phyloP scores from a whole-genome alignment of 805 yeast species.

The Teunomyces funiuensis region DNA sequence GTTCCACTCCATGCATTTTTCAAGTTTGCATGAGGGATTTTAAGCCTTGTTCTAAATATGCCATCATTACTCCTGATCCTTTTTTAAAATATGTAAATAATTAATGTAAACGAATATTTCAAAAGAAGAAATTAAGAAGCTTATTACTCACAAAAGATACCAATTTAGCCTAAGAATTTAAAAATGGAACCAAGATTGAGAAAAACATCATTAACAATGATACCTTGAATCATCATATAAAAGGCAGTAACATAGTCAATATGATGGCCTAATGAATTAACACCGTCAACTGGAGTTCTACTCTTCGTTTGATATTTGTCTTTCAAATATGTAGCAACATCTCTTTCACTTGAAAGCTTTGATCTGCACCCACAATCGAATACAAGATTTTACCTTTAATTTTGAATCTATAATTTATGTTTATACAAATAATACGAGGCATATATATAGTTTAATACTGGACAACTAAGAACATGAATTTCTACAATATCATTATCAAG shows the following conservation, averaged over 20 bases:
- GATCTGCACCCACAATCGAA: not conserved
- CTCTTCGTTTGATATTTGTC: not conserved
- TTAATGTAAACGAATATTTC: constrained; percentile 30
- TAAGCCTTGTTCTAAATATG: constrained; percentile 31
- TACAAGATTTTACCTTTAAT: not conserved
- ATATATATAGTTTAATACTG: too few species aligned
- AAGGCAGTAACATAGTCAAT: constrained; percentile 45
- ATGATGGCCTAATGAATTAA: constrained; percentile 41
- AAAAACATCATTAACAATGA: constrained; percentile 76
- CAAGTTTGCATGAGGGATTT: constrained; percentile 33
- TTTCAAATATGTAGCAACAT: not conserved
- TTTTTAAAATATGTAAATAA: constrained; percentile 31
- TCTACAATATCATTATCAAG: too few species aligned
- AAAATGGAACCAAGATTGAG: constrained; percentile 64
- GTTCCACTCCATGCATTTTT: constrained; percentile 40
- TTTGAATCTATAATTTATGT: not conserved
- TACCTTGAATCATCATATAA: constrained; percentile 64
- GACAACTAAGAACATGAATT: too few species aligned
- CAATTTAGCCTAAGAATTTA: constrained; percentile 35
- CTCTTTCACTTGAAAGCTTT: not conserved
- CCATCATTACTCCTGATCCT: constrained; percentile 40
- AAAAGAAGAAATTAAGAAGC: constrained; percentile 30
- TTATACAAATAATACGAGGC: too few species aligned
- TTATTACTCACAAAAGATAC: constrained; percentile 25
- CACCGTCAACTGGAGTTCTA: constrained; percentile 43